Conservation (phyloP, 2,329 filamentous ascomycete species). For the Arthrobotrys megalospora region DNA sequence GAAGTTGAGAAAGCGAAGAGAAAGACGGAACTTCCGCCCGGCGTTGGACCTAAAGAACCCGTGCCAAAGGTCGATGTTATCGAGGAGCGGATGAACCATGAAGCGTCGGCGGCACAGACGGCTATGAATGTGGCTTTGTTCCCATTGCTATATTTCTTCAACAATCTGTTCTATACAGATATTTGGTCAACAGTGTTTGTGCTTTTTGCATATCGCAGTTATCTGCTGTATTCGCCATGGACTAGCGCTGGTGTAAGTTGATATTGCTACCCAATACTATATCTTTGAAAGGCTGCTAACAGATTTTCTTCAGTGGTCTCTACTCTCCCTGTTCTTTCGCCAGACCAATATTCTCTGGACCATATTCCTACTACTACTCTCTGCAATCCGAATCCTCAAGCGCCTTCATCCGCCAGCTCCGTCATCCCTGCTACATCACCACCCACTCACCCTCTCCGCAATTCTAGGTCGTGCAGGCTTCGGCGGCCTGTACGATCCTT, state of each 20-base stretch:
- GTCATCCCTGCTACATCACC: slow-evolving; percentile 44
- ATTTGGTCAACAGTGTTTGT: slow-evolving; percentile 84
- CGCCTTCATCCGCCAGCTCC: slow-evolving; percentile 66
- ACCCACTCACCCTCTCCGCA: slow-evolving; percentile 42
- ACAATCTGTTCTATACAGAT: slow-evolving; percentile 94
- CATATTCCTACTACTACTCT: slow-evolving; percentile 78
- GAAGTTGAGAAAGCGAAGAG: slow-evolving; percentile 56
- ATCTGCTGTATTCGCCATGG: slow-evolving; percentile 66
- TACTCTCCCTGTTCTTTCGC: slow-evolving; percentile 80
- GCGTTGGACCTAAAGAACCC: slow-evolving; percentile 43
- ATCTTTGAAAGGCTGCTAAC: slow-evolving; percentile 64
- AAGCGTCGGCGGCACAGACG: slow-evolving; percentile 71
- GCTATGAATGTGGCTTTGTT: slow-evolving; percentile 87
- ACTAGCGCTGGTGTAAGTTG: slow-evolving; percentile 59
- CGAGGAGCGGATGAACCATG: slow-evolving; percentile 50
- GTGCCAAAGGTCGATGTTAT: slow-evolving; percentile 45
- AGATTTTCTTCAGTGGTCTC: slow-evolving; percentile 72
- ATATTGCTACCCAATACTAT: slow-evolving; percentile 69
- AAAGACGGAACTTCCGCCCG: slow-evolving; percentile 53
- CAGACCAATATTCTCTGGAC: slow-evolving; percentile 99
- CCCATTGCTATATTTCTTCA: slow-evolving; percentile 95
- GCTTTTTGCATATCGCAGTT: slow-evolving; percentile 76
- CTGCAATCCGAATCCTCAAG: slow-evolving; percentile 51
- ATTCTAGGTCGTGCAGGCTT: slow-evolving; percentile 29
- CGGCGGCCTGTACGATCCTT: slow-evolving; percentile 53